Percentiles rank a stretch among this genome's conserved stretches.
Evolutionary conservation across 176 grass and related monocot species (phyloP).

Genomic region (Triticum aestivum): DNA sequence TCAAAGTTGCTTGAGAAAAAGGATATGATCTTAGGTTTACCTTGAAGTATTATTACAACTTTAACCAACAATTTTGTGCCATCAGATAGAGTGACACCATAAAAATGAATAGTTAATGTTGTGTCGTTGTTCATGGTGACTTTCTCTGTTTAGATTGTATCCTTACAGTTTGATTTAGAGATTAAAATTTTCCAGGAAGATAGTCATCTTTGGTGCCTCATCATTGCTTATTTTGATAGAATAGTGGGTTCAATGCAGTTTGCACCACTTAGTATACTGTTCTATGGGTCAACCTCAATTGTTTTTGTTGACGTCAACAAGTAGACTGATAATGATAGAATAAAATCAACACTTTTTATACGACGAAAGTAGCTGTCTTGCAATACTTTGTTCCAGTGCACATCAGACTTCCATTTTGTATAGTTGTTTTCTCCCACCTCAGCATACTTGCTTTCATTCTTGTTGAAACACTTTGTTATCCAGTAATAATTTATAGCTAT

Average conservation of each 20-base stretch:
- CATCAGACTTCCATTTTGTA: neutral
- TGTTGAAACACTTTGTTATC: conserved; percentile 1
- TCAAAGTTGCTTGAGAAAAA: neutral
- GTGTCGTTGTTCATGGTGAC: neutral
- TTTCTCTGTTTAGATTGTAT: neutral
- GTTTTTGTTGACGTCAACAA: neutral
- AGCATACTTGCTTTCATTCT: conserved; percentile 15
- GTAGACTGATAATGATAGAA: neutral
- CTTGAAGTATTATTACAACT: neutral
- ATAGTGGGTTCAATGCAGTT: neutral
- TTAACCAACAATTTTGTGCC: neutral
- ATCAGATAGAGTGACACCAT: neutral
- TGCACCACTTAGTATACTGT: neutral
- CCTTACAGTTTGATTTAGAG: neutral
- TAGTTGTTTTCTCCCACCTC: neutral
- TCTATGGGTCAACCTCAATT: neutral
- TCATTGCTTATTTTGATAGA: neutral
- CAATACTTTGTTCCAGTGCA: neutral
- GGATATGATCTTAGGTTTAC: neutral
- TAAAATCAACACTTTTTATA: neutral
- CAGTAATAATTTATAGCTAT: neutral
- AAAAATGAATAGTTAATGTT: neutral
- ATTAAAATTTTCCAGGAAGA: neutral
- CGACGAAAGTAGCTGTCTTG: neutral
- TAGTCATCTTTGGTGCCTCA: neutral